phyloP scores from a whole-genome alignment of 2,329 filamentous ascomycete species.

The Chaetomium sp. region DNA sequence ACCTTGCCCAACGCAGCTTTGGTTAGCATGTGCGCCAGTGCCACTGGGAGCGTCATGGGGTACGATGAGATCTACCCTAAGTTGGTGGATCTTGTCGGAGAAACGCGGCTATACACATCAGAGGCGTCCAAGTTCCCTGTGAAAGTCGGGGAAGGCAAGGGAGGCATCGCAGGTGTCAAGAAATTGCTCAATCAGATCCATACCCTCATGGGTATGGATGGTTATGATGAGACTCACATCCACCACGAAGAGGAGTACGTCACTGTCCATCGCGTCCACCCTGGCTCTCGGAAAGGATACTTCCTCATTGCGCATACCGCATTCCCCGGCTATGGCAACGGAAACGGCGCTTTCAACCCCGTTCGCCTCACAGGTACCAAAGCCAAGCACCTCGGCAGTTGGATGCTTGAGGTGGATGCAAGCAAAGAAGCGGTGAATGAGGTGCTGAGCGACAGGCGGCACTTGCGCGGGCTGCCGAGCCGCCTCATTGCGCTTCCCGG shows the following conservation, averaged over 20 bases:
- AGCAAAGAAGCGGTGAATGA: conserved; percentile 67
- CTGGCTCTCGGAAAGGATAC: conserved; percentile 87
- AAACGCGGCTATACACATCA: conserved; percentile 81
- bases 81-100: conserved; percentile 88
- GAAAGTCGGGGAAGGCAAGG: conserved; percentile 68
- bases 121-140: conserved; percentile 67
- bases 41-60: conserved; percentile 94
- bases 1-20: conserved; percentile 92
- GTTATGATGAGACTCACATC: conserved; percentile 92
- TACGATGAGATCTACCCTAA: conserved; percentile 96
- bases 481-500: conserved; percentile 73
- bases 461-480: conserved; percentile 81
- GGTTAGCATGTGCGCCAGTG: conserved; percentile 93
- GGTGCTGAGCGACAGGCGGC: conserved; percentile 67
- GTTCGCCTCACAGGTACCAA: conserved; percentile 82
- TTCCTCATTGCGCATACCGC: conserved; percentile 96
- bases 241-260: conserved; percentile 97
- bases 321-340: conserved; percentile 85
- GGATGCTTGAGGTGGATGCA: conserved; percentile 88
- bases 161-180: conserved; percentile 87
- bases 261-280: conserved; percentile 93
- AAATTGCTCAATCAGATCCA: conserved; percentile 94
- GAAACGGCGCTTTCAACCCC: conserved; percentile 76
- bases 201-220: conserved; percentile 90
- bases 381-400: conserved; percentile 83